Conservation (phyloP, 2,329 filamentous ascomycete genomes). For the Alternaria incomplexa region DNA sequence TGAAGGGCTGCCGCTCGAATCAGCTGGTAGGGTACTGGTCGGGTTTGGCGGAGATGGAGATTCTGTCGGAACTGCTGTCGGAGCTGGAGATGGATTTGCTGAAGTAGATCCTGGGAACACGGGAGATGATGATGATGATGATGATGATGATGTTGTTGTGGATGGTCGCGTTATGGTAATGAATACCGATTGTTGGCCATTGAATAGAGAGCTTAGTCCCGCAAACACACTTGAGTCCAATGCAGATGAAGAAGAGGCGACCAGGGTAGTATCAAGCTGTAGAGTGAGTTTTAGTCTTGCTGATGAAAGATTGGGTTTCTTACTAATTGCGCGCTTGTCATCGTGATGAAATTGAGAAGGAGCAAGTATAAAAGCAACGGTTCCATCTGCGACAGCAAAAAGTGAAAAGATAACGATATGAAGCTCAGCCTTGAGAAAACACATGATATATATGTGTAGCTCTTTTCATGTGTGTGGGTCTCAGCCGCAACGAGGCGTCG, state of each 20-base stretch:
- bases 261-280: not conserved
- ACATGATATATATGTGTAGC: too few species aligned
- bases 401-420: not conserved
- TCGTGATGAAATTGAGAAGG: not conserved
- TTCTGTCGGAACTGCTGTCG: not conserved
- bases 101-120: too few species aligned
- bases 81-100: too few species aligned
- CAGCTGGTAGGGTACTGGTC: not conserved
- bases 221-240: rapidly evolving
- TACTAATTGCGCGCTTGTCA: not conserved
- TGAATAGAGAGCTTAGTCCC: too few species aligned
- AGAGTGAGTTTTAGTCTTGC: not conserved
- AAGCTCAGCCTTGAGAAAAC: too few species aligned
- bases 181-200: not conserved
- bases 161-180: not conserved
- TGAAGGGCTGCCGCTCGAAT: rapidly evolving
- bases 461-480: too few species aligned
- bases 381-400: too few species aligned
- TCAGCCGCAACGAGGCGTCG: not conserved
- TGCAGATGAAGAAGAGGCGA: not conserved
- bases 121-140: too few species aligned
- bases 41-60: not conserved
- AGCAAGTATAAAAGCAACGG: not conserved
- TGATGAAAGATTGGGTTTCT: not conserved
- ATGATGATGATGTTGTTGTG: not conserved